Conservation (phyloP, 2,329 filamentous ascomycete species). For the Trichoderma breve region DNA sequence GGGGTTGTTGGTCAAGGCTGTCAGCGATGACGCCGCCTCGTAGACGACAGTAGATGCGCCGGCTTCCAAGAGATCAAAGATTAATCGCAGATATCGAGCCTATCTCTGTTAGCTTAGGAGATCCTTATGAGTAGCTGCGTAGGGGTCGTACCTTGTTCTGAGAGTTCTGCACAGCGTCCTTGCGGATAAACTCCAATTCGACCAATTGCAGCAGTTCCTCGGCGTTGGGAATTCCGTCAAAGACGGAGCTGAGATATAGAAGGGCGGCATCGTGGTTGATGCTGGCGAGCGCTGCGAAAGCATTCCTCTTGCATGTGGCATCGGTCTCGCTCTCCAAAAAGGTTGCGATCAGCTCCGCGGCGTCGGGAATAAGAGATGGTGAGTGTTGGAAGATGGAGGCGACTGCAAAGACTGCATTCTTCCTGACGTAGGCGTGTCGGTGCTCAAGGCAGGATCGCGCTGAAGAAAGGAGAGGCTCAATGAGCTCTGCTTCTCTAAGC, state of each 20-base stretch:
- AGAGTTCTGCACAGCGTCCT: slow-evolving; percentile 90
- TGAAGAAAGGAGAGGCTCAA: slow-evolving; percentile 91
- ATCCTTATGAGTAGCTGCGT: slow-evolving; percentile 27
- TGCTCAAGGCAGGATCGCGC: slow-evolving; percentile 91
- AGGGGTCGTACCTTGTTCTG: slow-evolving; percentile 74
- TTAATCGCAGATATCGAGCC: slow-evolving; percentile 88
- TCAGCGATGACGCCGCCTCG: slow-evolving; percentile 93
- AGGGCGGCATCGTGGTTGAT: slow-evolving; percentile 94
- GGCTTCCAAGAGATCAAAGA: slow-evolving; percentile 94
- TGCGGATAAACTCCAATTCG: slow-evolving; percentile 95
- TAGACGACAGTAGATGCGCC: slow-evolving; percentile 93
- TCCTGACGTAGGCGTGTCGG: slow-evolving; percentile 94
- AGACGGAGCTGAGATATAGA: slow-evolving; percentile 81
- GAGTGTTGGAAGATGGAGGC: slow-evolving; percentile 90
- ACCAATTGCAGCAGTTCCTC: slow-evolving; percentile 92
- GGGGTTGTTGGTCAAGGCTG: slow-evolving; percentile 89
- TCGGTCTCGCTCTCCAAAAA: slow-evolving; percentile 93
- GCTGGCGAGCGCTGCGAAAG: slow-evolving; percentile 83
- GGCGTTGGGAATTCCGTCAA: slow-evolving; percentile 90
- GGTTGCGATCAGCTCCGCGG: slow-evolving; percentile 82
- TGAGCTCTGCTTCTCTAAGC: slow-evolving; percentile 89
- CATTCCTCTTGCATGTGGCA: slow-evolving; percentile 95
- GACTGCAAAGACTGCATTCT: slow-evolving; percentile 95
- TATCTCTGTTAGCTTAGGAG: slow-evolving; percentile 33
- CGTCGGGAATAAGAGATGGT: slow-evolving; percentile 89